phyloP scores from a whole-genome alignment of 257 asterid genomes.

The Parsonsia alboflavescens region DNA sequence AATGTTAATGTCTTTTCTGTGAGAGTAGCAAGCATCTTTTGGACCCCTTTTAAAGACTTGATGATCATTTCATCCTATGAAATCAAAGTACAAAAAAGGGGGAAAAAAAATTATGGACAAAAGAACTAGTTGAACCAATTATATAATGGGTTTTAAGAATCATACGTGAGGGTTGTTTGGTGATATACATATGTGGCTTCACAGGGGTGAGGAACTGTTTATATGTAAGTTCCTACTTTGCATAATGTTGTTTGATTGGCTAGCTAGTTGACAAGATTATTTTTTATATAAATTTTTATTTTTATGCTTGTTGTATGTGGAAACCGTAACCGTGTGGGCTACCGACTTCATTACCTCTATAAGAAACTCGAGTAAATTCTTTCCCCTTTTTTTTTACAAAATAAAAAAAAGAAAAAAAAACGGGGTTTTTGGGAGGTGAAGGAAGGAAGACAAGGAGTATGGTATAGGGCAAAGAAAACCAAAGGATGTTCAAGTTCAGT shows the following conservation, averaged over 20 bases:
- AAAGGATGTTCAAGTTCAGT: background rate
- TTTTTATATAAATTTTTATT: too few species aligned
- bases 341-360: background rate
- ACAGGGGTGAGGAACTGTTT: background rate
- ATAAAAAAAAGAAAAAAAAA: too few species aligned
- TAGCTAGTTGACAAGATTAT: background rate
- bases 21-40: constrained; percentile 9
- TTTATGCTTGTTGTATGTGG: constrained; percentile 4
- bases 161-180: constrained; percentile 42
- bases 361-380: background rate
- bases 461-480: too few species aligned
- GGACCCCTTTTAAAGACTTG: constrained; percentile 38
- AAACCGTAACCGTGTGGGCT: constrained; percentile 1
- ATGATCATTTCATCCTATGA: background rate
- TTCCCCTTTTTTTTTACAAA: too few species aligned
- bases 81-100: background rate
- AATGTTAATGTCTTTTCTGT: constrained; percentile 8
- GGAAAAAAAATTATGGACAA: background rate
- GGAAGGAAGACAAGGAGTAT: too few species aligned
- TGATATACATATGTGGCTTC: constrained; percentile 8
- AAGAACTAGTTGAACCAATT: constrained; percentile 32
- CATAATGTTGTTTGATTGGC: background rate
- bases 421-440: too few species aligned
- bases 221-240: background rate
- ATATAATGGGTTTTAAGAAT: constrained; percentile 14